phyloP scores from a whole-genome alignment of 2,329 filamentous ascomycete genomes.

The Plectosphaerella plurivora region DNA sequence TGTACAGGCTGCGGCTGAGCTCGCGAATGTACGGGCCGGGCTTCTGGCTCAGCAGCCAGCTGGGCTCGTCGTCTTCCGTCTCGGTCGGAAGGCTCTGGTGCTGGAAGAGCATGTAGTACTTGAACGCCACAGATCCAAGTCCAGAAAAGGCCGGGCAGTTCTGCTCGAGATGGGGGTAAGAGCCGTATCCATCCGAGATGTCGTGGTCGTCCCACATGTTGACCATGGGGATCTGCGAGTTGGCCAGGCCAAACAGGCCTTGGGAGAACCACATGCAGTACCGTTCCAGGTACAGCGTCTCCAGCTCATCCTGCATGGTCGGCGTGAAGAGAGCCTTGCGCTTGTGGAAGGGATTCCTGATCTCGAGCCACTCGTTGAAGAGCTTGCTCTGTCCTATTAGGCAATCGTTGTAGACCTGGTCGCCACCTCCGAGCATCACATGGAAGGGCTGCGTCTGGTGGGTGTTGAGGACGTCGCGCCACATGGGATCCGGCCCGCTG shows the following conservation, averaged over 20 bases:
- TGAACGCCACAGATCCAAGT: slow-evolving; percentile 87
- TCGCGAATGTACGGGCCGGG: slow-evolving; percentile 91
- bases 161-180: slow-evolving; percentile 91
- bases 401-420: slow-evolving; percentile 93
- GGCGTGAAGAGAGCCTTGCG: slow-evolving; percentile 71
- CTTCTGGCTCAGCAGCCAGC: slow-evolving; percentile 76
- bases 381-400: slow-evolving; percentile 69
- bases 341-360: slow-evolving; percentile 76
- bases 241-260: slow-evolving; percentile 88
- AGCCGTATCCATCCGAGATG: slow-evolving; percentile 87
- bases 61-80: slow-evolving; percentile 78
- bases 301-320: slow-evolving; percentile 84
- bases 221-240: slow-evolving; percentile 93
- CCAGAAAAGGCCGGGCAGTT: slow-evolving; percentile 84
- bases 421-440: slow-evolving; percentile 95
- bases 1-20: slow-evolving; percentile 77
- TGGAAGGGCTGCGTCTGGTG: slow-evolving; percentile 93
- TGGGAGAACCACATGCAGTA: slow-evolving; percentile 97
- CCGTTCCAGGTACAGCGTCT: slow-evolving; percentile 80
- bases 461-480: slow-evolving; percentile 90
- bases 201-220: slow-evolving; percentile 98
- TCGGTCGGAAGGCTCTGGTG: slow-evolving; percentile 85
- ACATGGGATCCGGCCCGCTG: slow-evolving; percentile 91
- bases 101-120: slow-evolving; percentile 98
- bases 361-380: slow-evolving; percentile 81